Percentiles rank a stretch among this genome's conserved stretches.
These are phyloP conservation scores for Monosporascus sp. DNA, from an alignment of 2,329 filamentous ascomycete genomes.

Conservation along the genomic window DNA sequence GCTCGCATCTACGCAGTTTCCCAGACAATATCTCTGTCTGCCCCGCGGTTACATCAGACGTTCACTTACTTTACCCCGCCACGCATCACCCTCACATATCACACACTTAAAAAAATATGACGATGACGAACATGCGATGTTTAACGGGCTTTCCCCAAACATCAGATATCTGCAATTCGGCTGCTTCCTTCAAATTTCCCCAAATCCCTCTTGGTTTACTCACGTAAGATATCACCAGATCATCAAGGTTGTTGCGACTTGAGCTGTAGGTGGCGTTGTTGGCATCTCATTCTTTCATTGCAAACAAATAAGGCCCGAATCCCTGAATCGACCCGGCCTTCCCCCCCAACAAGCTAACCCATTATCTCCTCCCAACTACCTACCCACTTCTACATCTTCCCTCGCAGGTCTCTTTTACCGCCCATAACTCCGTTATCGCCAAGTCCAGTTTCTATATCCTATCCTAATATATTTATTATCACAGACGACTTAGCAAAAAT, in stretches of 20 bases:
- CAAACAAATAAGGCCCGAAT: neutral
- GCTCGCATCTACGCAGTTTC: neutral
- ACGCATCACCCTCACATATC: neutral
- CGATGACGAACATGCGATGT: neutral
- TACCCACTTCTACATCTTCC: neutral
- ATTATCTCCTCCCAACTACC: neutral
- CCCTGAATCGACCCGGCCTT: neutral
- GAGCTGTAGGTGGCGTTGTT: neutral
- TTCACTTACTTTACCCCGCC: neutral
- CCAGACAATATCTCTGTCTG: neutral
- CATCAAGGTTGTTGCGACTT: neutral
- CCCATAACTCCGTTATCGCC: neutral
- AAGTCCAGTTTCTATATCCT: neutral
- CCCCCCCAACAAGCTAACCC: neutral
- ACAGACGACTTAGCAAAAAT: conserved; percentile 35
- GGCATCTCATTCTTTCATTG: neutral
- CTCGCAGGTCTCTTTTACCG: neutral
- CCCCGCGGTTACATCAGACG: neutral
- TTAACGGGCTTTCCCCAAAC: neutral
- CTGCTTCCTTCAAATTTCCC: neutral
- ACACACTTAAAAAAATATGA: neutral
- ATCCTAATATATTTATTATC: neutral
- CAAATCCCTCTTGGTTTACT: neutral
- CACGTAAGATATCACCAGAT: neutral
- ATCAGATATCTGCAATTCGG: neutral